Evolutionary conservation across 139 green algal species (phyloP), one percentile per base, ranked within the genome.

Genomic region (Pseudopediastrum boryanum): DNA sequence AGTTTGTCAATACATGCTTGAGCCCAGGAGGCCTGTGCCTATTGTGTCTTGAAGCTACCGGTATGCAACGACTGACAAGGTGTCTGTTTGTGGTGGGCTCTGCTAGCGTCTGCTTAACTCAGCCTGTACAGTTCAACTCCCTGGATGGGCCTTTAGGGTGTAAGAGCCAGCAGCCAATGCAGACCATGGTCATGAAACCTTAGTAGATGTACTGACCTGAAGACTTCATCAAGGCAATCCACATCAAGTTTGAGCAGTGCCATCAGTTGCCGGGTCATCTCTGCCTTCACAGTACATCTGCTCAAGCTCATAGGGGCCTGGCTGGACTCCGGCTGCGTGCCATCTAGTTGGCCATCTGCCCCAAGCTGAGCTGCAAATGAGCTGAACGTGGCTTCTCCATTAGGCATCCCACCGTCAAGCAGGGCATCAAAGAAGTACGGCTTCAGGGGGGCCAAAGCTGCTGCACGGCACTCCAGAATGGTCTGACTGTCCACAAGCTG

Each of bases 391-490:
- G 71, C 27, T 70, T 39, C 54, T 70, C 31, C 16, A 78, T 21
- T 6, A 41, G 38, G 13, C 71, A 78, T 1, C 54, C 35, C 71
- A 70, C 71, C 36, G 41, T 38, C 8, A 78, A n/a, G 71, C 71
- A 78, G 38, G 9, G 54, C 56, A 31, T 78, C 71, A 58, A 78
- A 46, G 54, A 62, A 78, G 1, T 70, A 29, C 3, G 54, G 52
- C 71, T 59, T 39, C 29, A 78, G 54, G 2, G 71, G 71, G 54
- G 58, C 41, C 54, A 78, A 27, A 16, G 7, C 19, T 16, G 27
- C 27, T 16, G 71, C 71, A 10, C 39, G 29, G 25, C 71, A 78
- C 27, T 41, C 69, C 27, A 31, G 25, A 4, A 78, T 54, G 39
- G 58, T 9, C 29, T 78, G 41, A 4, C 46, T 13, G 2, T 39